phyloP scores from a whole-genome alignment of 2,329 filamentous ascomycete species.

The Scedosporium minutisporum region DNA sequence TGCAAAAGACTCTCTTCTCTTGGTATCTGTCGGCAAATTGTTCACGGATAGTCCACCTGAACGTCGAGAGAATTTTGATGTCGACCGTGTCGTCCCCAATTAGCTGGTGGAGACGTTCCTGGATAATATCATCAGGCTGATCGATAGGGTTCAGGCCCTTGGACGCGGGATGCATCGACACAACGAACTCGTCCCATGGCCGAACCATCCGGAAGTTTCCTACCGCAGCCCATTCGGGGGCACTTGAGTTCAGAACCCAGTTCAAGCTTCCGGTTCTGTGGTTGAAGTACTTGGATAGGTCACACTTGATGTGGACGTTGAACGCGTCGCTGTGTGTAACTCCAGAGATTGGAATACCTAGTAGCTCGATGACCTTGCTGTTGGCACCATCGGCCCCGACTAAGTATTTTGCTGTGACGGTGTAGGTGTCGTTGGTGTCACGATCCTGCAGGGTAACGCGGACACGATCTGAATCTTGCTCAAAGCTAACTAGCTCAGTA shows the following conservation, averaged over 20 bases:
- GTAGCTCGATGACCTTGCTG: conserved; percentile 23
- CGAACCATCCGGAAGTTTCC: conserved; percentile 43
- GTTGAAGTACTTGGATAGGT: conserved; percentile 41
- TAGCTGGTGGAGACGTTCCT: conserved; percentile 28
- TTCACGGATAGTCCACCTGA: conserved; percentile 46
- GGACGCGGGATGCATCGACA: conserved; percentile 19
- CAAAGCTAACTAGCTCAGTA: conserved; percentile 26
- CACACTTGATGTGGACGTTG: conserved; percentile 28
- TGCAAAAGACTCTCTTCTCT: conserved; percentile 32
- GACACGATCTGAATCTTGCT: conserved; percentile 18
- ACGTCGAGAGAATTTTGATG: conserved; percentile 35
- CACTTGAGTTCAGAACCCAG: conserved; percentile 42
- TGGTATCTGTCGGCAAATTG: conserved; percentile 37
- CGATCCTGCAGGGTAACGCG: conserved; percentile 16
- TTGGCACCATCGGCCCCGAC: conserved; percentile 47
- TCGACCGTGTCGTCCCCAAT: conserved; percentile 40
- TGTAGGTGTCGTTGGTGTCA: background rate
- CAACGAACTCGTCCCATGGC: conserved; percentile 45
- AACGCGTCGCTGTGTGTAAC: conserved; percentile 15
- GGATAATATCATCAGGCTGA: background rate
- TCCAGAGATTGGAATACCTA: conserved; percentile 23
- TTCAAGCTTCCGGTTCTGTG: conserved; percentile 43
- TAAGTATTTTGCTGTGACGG: conserved; percentile 41
- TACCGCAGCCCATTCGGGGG: conserved; percentile 31
- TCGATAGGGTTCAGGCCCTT: background rate